Conservation (phyloP, 1,284 basidiomycete genomes). For the Naganishia liquefaciens region DNA sequence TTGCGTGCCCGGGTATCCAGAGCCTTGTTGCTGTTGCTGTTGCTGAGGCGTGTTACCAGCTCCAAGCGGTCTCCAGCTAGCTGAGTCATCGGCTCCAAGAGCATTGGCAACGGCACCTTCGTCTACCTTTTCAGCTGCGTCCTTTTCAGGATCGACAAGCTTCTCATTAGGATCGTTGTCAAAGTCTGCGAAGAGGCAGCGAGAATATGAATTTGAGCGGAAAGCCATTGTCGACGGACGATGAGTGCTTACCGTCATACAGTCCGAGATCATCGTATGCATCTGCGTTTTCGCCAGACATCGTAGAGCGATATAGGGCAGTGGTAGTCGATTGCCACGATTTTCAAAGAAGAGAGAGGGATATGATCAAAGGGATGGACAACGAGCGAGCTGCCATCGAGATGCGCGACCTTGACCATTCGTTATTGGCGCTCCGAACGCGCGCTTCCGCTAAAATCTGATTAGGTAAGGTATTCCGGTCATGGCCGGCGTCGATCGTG, state of each 20-base stretch:
- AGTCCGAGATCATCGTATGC: slow-evolving; percentile 47
- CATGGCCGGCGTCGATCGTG: too few species aligned
- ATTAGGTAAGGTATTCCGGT: too few species aligned
- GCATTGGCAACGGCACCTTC: slow-evolving; percentile 32
- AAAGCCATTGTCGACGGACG: background rate
- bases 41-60: slow-evolving; percentile 4
- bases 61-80: slow-evolving; percentile 14
- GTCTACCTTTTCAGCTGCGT: slow-evolving; percentile 26
- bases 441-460: too few species aligned
- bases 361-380: background rate
- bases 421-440: too few species aligned
- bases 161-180: slow-evolving; percentile 31
- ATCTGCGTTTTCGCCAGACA: slow-evolving; percentile 41
- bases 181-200: slow-evolving; percentile 11
- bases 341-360: background rate
- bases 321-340: background rate
- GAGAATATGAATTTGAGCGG: background rate
- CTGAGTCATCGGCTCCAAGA: slow-evolving; percentile 26
- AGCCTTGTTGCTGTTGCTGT: slow-evolving; percentile 28
- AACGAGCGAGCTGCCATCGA: background rate
- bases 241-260: slow-evolving; percentile 43
- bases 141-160: slow-evolving; percentile 28
- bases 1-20: background rate
- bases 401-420: too few species aligned
- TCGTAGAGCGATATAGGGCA: slow-evolving; percentile 38